These are phyloP conservation scores for Colletotrichum lentis DNA, from an alignment of 2,329 filamentous ascomycete species.

Conservation along the genomic window DNA sequence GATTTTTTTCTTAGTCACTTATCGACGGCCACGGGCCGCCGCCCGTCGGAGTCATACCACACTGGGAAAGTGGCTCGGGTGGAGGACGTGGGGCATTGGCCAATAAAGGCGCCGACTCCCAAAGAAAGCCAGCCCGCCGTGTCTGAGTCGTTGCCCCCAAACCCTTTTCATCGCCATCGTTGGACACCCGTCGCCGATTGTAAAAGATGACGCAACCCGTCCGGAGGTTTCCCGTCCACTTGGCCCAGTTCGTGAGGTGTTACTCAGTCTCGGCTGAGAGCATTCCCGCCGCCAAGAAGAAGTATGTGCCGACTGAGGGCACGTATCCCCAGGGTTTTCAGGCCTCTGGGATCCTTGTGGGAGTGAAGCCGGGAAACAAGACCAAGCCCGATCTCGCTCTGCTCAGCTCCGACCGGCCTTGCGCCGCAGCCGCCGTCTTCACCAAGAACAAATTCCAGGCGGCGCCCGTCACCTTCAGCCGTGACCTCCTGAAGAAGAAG, in stretches of 20 bases:
- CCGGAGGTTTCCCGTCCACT: constrained; percentile 35
- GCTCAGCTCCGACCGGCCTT: constrained; percentile 85
- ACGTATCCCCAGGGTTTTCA: constrained; percentile 91
- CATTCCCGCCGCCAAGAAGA: constrained; percentile 82
- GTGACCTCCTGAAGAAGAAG: constrained; percentile 72
- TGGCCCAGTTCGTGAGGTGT: constrained; percentile 48
- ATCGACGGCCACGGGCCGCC: constrained; percentile 21
- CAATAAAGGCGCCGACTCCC: constrained; percentile 16
- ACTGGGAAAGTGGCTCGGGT: constrained; percentile 7
- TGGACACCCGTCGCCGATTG: constrained; percentile 7
- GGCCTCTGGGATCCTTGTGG: constrained; percentile 86
- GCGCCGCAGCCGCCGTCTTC: constrained; percentile 89
- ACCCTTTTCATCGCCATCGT: neutral
- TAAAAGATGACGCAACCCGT: constrained; percentile 35
- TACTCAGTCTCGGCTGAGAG: constrained; percentile 69
- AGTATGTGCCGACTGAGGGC: constrained; percentile 85
- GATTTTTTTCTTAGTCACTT: constrained; percentile 21
- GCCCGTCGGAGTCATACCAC: constrained; percentile 24
- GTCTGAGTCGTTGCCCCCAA: no score
- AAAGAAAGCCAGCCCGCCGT: no score
- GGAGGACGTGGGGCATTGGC: constrained; percentile 30
- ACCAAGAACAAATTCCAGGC: constrained; percentile 99
- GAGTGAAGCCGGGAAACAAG: constrained; percentile 92
- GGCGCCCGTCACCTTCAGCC: constrained; percentile 88
- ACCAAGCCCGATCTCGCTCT: constrained; percentile 90